Evolutionary conservation across 2,329 filamentous ascomycete species (phyloP).

Genomic region (Aspergillus fumigatus): DNA sequence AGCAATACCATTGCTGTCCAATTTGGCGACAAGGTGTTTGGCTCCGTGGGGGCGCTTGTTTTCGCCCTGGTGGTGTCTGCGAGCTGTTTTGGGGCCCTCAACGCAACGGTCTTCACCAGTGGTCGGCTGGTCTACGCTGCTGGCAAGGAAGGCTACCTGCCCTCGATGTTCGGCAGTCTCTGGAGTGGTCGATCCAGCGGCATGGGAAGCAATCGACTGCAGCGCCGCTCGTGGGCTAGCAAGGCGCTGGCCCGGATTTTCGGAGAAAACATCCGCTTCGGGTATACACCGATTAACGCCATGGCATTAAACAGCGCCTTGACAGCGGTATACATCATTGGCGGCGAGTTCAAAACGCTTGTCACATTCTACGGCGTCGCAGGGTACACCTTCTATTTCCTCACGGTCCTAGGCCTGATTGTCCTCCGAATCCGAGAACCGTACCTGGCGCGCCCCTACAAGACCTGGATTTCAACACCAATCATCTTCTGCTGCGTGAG

Average conservation of each 20-base stretch:
- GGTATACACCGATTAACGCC: constrained; percentile 91
- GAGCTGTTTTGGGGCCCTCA: constrained; percentile 90
- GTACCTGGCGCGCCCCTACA: constrained; percentile 81
- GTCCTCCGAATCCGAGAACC: constrained; percentile 85
- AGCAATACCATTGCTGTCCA: constrained; percentile 94
- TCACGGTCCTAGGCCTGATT: constrained; percentile 89
- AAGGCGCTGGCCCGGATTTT: constrained; percentile 59
- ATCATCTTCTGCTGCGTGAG: constrained; percentile 99
- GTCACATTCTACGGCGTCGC: constrained; percentile 97
- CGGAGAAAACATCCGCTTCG: constrained; percentile 74
- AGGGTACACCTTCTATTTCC: constrained; percentile 95
- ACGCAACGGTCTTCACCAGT: constrained; percentile 89
- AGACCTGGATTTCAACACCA: constrained; percentile 93
- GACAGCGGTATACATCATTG: constrained; percentile 70
- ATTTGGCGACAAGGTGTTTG: constrained; percentile 88
- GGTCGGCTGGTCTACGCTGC: constrained; percentile 90
- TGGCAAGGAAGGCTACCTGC: constrained; percentile 91
- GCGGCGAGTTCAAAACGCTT: constrained; percentile 87
- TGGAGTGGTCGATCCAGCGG: constrained; percentile 54
- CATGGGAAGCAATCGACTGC: constrained; percentile 32
- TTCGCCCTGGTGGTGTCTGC: constrained; percentile 85
- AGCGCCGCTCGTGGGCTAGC: constrained; percentile 51
- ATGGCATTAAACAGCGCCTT: constrained; percentile 75
- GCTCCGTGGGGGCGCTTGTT: constrained; percentile 72
- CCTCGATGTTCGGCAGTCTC: constrained; percentile 74